Evolutionary conservation across 2,329 filamentous ascomycete genomes (phyloP), one percentile per base, ranked within the genome.

Genomic region (Colletotrichum tamarilloi): DNA sequence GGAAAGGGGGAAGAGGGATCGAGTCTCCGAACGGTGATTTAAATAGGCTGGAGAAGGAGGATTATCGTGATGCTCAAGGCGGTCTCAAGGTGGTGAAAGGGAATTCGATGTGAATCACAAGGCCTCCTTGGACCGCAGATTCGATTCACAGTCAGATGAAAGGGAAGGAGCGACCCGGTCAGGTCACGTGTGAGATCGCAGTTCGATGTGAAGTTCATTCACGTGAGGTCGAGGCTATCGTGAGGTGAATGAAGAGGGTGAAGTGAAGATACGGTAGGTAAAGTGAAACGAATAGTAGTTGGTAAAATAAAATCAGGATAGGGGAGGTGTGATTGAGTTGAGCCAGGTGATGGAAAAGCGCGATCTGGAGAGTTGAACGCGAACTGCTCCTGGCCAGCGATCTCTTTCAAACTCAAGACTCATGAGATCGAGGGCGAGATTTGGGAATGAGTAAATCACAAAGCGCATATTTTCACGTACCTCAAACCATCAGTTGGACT

Each of bases 401-500:
- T 19, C 19, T n/a, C 42, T 49, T 19, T 14, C 38, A 42, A 19
- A 42, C 14, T 19, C 38, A 19, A 42, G 6, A 19, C 16, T 49
- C 19, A 22, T n/a, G 19, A 49, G 19, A 49, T 49, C 8, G 19
- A 49, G 19, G 19, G 42, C 19, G n/a, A 4, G n/a, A n/a, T n/a
- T 22, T 49, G 19, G 19, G 6, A 49, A 8, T 19, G 42, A 49
- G 19, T 49, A 49, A 9, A n/a, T 9, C 42, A 49, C 19, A 19
- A n/a, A 49, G 42, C 19, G 7, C 42, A 49, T 49, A 49, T 11
- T 49, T n/a, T 22, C 42, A 75, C 75, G 35, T 69, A 76, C 75
- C 74, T 75, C 38, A 75, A 42, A 8, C 63, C 70, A 28, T 74
- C 75, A 7, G 71, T 69, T 9, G 75, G 75, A 59, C 75, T 76